phyloP scores from a whole-genome alignment of 441 rosid species.

The Melastoma candidum region DNA sequence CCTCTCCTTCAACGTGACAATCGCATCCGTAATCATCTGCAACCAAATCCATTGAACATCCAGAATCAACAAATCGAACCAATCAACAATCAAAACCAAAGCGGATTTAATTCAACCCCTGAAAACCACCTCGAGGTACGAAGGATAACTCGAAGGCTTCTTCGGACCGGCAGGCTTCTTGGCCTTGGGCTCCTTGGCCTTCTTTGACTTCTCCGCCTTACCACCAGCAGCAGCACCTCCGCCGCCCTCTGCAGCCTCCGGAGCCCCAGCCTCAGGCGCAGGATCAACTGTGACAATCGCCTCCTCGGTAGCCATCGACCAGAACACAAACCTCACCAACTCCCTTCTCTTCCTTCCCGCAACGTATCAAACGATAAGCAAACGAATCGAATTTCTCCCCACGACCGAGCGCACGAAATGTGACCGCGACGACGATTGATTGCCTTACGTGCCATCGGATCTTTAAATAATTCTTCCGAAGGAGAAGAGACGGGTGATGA shows the following conservation, averaged over 20 bases:
- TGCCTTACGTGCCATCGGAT: slow-evolving; percentile 11
- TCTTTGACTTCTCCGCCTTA: slow-evolving; percentile 32
- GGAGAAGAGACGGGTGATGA: slow-evolving; percentile 21
- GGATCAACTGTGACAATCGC: slow-evolving; percentile 20
- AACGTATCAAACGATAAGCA: too few species aligned
- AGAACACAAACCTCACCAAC: neutral
- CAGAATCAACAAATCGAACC: neutral
- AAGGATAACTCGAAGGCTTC: slow-evolving; percentile 26
- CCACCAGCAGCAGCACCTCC: slow-evolving; percentile 13
- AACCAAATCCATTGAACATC: neutral
- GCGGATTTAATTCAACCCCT: too few species aligned
- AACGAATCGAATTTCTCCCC: too few species aligned
- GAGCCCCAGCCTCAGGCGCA: slow-evolving; percentile 21
- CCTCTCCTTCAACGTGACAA: slow-evolving; percentile 66
- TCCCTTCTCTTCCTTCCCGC: neutral
- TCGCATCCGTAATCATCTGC: slow-evolving; percentile 80
- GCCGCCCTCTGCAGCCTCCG: slow-evolving; percentile 24
- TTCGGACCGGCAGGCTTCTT: slow-evolving; percentile 40
- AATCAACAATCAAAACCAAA: too few species aligned
- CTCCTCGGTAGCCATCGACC: slow-evolving; percentile 37
- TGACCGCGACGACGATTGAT: slow-evolving; percentile 1
- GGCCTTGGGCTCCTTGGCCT: slow-evolving; percentile 45
- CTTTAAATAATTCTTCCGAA: slow-evolving; percentile 46
- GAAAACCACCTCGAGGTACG: slow-evolving; percentile 28
- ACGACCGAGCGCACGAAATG: too few species aligned